These are phyloP conservation scores for Inga oerstediana DNA, from an alignment of 306 rosid species.

Conservation along the genomic window DNA sequence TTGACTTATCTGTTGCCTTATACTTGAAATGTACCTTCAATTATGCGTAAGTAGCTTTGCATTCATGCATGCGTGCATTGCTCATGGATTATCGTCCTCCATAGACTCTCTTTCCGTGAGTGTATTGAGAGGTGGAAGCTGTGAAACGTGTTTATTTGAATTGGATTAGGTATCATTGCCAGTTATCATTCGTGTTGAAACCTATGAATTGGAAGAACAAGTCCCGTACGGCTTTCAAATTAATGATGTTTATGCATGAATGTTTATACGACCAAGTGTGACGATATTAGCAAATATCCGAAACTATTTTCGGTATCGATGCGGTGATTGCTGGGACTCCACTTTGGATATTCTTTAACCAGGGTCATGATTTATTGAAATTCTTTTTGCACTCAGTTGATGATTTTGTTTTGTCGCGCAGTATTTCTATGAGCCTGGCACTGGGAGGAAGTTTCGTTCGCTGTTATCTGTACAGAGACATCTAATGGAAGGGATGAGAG, in stretches of 20 bases:
- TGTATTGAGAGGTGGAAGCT: background rate
- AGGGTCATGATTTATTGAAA: slow-evolving; percentile 10
- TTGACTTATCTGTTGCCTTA: background rate
- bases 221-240: background rate
- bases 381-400: slow-evolving; percentile 11
- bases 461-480: slow-evolving; percentile 55
- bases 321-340: background rate
- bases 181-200: background rate
- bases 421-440: slow-evolving; percentile 61
- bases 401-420: slow-evolving; percentile 31
- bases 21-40: background rate
- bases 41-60: background rate
- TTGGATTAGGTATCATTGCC: background rate
- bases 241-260: background rate
- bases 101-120: background rate
- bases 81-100: background rate
- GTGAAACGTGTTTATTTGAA: background rate
- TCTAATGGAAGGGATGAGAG: slow-evolving; percentile 35
- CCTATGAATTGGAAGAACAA: slow-evolving; percentile 8
- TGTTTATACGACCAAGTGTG: background rate
- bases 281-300: background rate
- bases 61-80: slow-evolving; percentile 22
- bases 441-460: slow-evolving; percentile 60
- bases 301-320: background rate
- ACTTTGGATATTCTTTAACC: slow-evolving; percentile 1